Conservation (phyloP, 495 filamentous ascomycete genomes). For the Penicillium subrubescens region DNA sequence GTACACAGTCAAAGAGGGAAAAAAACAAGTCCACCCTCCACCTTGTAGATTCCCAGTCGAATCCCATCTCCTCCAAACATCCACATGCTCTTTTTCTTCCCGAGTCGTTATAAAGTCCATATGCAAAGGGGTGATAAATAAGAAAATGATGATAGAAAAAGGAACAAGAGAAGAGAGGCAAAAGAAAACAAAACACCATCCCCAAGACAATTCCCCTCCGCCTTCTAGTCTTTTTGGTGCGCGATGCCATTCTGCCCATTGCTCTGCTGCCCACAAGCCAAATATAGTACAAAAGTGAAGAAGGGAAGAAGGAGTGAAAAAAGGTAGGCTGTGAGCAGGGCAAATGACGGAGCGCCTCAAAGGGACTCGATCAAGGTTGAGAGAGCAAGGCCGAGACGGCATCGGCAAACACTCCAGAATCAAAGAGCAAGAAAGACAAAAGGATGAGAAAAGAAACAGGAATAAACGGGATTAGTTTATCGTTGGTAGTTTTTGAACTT, state of each 20-base stretch:
- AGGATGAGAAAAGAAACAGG: not conserved
- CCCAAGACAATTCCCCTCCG: slow-evolving; percentile 19
- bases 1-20: slow-evolving; percentile 23
- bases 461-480: slow-evolving; percentile 32
- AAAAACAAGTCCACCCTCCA: slow-evolving; percentile 5
- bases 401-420: slow-evolving; percentile 22
- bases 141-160: not conserved
- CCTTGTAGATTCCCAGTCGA: not conserved
- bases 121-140: slow-evolving; percentile 13
- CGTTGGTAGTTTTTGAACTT: slow-evolving; percentile 29
- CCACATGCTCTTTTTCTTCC: not conserved
- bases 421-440: slow-evolving; percentile 21
- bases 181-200: slow-evolving; percentile 17
- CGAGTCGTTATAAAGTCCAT: slow-evolving; percentile 17
- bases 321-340: slow-evolving; percentile 11
- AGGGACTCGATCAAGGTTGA: slow-evolving; percentile 11
- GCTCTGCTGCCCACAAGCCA: slow-evolving; percentile 22
- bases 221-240: slow-evolving; percentile 37
- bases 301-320: slow-evolving; percentile 23
- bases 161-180: not conserved
- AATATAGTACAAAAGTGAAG: slow-evolving; percentile 30
- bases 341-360: slow-evolving; percentile 9
- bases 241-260: slow-evolving; percentile 13
- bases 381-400: slow-evolving; percentile 20
- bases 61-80: not conserved